Evolutionary conservation across 208 protist species (phyloP).

Genomic region (Leishmania martiniquensis): DNA sequence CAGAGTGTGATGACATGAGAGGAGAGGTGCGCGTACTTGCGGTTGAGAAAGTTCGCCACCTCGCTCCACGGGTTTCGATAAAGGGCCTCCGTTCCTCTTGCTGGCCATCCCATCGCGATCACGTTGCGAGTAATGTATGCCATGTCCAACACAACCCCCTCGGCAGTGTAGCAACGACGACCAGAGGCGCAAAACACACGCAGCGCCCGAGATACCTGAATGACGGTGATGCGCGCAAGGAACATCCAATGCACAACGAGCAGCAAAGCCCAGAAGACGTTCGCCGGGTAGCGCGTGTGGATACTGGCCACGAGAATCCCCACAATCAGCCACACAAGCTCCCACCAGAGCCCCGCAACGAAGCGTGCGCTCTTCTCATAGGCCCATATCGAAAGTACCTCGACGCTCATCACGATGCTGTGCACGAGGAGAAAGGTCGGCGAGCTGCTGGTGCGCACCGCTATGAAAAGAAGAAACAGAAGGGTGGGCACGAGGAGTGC

Average conservation of each 20-base stretch:
- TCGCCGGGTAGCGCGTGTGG: slow-evolving; percentile 14
- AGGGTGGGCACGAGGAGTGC: slow-evolving; percentile 39
- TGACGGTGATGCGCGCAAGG: slow-evolving; percentile 33
- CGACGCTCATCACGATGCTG: slow-evolving; percentile 19
- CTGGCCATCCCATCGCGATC: slow-evolving; percentile 96
- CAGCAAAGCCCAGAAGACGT: slow-evolving; percentile 22
- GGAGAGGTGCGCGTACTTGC: slow-evolving; percentile 54
- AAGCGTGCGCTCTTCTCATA: slow-evolving; percentile 30
- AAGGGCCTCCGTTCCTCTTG: slow-evolving; percentile 85
- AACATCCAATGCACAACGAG: slow-evolving; percentile 40
- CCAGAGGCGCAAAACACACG: slow-evolving; percentile 59
- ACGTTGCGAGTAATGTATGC: slow-evolving; percentile 93
- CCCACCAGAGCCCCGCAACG: slow-evolving; percentile 24
- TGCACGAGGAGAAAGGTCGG: slow-evolving; percentile 34
- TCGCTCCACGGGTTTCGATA: slow-evolving; percentile 96
- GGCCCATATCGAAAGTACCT: slow-evolving; percentile 34
- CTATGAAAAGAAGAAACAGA: slow-evolving; percentile 37
- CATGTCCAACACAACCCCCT: slow-evolving; percentile 95
- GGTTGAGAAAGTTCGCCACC: slow-evolving; percentile 93
- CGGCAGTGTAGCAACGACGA: slow-evolving; percentile 79
- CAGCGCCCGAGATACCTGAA: slow-evolving; percentile 41
- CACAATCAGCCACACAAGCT: slow-evolving; percentile 9
- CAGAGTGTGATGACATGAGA: slow-evolving; percentile 88
- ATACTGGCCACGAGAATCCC: slow-evolving; percentile 8
- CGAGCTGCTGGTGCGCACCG: slow-evolving; percentile 17